Conservation (phyloP, 768 basidiomycete genomes). For the Suillus subalutaceus region DNA sequence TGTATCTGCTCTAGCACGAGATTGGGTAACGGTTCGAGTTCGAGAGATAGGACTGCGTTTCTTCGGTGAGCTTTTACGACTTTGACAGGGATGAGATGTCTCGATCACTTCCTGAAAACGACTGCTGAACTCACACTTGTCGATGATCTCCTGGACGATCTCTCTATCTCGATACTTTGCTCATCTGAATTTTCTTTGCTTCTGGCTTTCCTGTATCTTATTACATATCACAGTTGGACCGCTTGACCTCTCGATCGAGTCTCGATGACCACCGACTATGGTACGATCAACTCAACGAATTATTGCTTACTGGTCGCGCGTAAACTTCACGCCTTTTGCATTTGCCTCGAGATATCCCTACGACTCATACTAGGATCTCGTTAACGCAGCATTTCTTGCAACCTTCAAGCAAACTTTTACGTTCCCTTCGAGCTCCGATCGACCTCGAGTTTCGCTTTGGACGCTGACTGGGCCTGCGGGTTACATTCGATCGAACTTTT, state of each 20-base stretch:
- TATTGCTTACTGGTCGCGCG: not conserved
- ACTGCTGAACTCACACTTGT: not conserved
- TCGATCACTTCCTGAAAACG: not conserved
- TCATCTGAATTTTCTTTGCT: not conserved
- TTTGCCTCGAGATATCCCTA: no score
- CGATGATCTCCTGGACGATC: not conserved
- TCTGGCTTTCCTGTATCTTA: not conserved
- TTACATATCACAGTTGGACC: not conserved
- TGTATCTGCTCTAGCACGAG: not conserved
- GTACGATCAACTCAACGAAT: not conserved
- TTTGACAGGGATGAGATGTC: not conserved
- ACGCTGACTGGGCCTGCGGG: no score
- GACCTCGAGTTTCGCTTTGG: not conserved
- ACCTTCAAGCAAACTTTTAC: not conserved
- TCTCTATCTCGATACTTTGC: not conserved
- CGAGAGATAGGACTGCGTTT: not conserved
- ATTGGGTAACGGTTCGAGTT: no score
- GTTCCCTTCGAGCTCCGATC: no score
- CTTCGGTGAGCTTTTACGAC: not conserved
- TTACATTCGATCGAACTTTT: not conserved
- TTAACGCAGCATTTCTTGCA: no score
- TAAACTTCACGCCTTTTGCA: not conserved
- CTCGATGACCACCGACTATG: not conserved
- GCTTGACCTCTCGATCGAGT: not conserved
- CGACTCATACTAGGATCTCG: not conserved